Base-by-base conservation (phyloP, 2,329 filamentous ascomycete species). In the Clonostachys chloroleuca region DNA sequence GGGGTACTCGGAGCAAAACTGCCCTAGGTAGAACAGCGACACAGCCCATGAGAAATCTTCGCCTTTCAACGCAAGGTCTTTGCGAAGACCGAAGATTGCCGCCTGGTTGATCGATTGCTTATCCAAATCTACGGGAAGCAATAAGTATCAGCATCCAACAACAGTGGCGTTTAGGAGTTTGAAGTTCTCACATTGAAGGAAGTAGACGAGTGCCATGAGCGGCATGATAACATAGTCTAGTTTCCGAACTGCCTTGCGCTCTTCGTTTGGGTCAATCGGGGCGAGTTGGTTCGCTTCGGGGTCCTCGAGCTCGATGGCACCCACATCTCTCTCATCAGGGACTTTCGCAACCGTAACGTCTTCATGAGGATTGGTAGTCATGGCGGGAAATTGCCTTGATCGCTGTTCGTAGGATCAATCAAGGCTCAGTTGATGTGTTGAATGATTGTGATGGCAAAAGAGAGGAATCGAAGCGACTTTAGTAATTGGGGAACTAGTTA, bases 21-120 rank as follows among this genome's bases (percentile, higher is more conserved):
- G 75, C 2, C 70, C 71, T 53, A 76, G 73, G 56, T 74, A 75
- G 50, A 74, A 74, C 58, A 75, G 69, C 24, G 56, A 70, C 3
- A 63, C 60, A 1, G 72, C 60, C 69, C 72, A 75, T 30, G 69
- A 67, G 50, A 77, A 77, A 47, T 80, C 64, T 45, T 73, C 66
- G 12, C 72, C 72, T 8, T 66, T 61, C 37, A 77, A 56, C 18
- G 59, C 52, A 45, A 72, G 67, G 14, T 72, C 72, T n/a, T 67
- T 56, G 42, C 64, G 64, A 13, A 75, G 57, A 1, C 71, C 68
- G 70, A 75, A 78, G 34, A 45, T 39, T 8, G 43, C 43, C 4
- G 43, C 43, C 10, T 16, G 13, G 33, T 13, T 18, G 43, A 45
- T 36, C 12, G 43, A 14, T 12, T 18, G 20, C 34, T 45, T 45